These are phyloP conservation scores for Gracilaria gracilis DNA, from an alignment of 23 red algal species.

Conservation along the genomic window DNA sequence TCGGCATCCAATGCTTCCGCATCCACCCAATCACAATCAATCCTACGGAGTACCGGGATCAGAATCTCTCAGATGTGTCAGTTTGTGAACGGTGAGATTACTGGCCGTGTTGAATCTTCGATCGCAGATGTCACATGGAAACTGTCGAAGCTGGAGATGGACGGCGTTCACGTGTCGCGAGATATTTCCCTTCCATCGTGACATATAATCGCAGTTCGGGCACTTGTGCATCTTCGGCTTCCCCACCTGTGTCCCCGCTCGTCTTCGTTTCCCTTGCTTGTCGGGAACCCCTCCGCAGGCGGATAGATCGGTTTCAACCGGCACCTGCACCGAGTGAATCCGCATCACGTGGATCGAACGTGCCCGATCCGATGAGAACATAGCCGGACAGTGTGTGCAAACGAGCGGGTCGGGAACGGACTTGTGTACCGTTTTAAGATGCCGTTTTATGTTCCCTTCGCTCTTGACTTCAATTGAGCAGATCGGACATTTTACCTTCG, in stretches of 20 bases:
- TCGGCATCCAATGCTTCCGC: no score
- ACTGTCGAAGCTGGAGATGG: background rate
- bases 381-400: background rate
- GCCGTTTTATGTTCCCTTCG: background rate
- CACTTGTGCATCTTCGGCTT: constrained; percentile 3
- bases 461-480: background rate
- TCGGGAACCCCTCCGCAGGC: background rate
- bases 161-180: constrained; percentile 4
- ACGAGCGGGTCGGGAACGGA: background rate
- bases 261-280: background rate
- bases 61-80: background rate
- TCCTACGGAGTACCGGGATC: no score
- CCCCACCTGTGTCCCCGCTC: background rate
- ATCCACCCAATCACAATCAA: no score
- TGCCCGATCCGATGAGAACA: background rate
- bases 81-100: background rate
- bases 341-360: background rate
- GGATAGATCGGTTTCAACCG: no score
- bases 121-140: background rate
- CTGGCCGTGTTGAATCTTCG: constrained; percentile 18
- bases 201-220: background rate
- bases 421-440: background rate
- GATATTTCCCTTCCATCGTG: constrained; percentile 11
- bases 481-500: background rate
- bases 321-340: background rate